A percentile compares a stretch with the other conserved stretches of the same genome.
phyloP scores from a whole-genome alignment of 805 yeast genomes.

The Ogataea chonburiensis region DNA sequence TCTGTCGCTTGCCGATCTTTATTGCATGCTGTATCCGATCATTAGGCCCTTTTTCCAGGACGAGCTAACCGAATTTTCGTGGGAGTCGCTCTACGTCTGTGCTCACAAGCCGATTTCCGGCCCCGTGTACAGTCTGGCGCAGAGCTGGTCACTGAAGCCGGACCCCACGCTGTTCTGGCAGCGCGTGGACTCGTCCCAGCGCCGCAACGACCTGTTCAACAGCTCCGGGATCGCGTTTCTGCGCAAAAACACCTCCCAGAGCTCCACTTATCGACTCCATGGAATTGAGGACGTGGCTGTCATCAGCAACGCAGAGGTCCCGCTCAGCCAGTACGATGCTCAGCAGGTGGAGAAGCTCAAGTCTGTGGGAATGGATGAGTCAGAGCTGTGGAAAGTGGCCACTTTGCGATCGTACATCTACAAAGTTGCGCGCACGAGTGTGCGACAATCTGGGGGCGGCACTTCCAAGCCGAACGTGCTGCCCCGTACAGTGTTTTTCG shows the following conservation, averaged over 20 bases:
- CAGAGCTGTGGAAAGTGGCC: conserved; percentile 81
- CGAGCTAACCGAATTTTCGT: conserved; percentile 66
- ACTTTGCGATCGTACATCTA: conserved; percentile 65
- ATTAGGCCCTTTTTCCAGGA: conserved; percentile 73
- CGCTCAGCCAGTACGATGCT: conserved; percentile 63
- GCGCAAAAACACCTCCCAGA: conserved; percentile 23
- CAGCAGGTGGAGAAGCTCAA: conserved; percentile 71
- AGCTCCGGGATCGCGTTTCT: conserved; percentile 38
- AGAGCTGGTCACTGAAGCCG: conserved; percentile 70
- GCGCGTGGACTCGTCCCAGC: conserved; percentile 35
- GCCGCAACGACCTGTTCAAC: conserved; percentile 44
- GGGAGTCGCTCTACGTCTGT: conserved; percentile 66
- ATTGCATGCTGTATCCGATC: conserved; percentile 80
- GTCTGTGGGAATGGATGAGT: conserved; percentile 68
- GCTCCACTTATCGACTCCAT: conserved; percentile 20
- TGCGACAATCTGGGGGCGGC: conserved; percentile 24
- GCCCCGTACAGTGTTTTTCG: conserved; percentile 55
- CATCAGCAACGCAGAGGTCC: conserved; percentile 44
- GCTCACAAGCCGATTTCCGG: conserved; percentile 66
- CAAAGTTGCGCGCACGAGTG: conserved; percentile 55
- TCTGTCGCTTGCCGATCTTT: conserved; percentile 72
- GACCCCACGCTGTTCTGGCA: conserved; percentile 81
- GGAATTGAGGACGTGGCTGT: conserved; percentile 35
- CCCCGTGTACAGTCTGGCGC: conserved; percentile 59
- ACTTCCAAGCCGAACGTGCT: conserved; percentile 36